These are phyloP conservation scores for Gryganskiella cystojenkinii DNA, from an alignment of 192 early-diverging fungal genomes.

Conservation along the genomic window DNA sequence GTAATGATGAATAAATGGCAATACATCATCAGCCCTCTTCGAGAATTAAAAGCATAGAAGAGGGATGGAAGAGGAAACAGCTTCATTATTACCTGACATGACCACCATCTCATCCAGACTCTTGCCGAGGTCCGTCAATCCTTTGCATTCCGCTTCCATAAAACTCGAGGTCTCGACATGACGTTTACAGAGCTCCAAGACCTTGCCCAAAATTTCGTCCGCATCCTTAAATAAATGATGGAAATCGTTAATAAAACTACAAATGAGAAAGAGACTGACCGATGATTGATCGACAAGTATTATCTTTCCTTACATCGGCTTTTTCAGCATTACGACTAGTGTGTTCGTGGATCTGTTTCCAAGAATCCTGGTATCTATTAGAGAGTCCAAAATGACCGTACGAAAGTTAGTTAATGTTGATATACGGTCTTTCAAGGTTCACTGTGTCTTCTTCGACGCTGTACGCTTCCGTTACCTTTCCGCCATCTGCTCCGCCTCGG, in stretches of 20 bases:
- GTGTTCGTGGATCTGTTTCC: conserved; percentile 47
- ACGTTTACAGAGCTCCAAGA: conserved; percentile 32
- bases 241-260: neutral
- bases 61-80: neutral
- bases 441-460: no score
- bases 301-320: conserved; percentile 31
- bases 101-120: conserved; percentile 25
- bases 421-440: no score
- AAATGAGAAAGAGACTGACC: neutral
- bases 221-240: conserved; percentile 14
- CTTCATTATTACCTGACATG: conserved; percentile 16
- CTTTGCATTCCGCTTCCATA: conserved; percentile 23
- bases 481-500: conserved; percentile 33
- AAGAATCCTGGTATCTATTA: conserved; percentile 50
- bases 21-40: neutral
- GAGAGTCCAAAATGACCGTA: neutral
- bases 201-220: conserved; percentile 43
- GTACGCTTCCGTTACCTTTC: no score
- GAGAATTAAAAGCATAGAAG: neutral
- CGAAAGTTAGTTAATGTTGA: neutral
- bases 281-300: neutral
- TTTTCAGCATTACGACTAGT: conserved; percentile 36
- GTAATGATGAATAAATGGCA: neutral
- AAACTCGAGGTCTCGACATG: conserved; percentile 14
- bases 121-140: conserved; percentile 23